These are phyloP conservation scores for Trichoderma virens DNA, from an alignment of 495 filamentous ascomycete genomes.

Conservation along the genomic window DNA sequence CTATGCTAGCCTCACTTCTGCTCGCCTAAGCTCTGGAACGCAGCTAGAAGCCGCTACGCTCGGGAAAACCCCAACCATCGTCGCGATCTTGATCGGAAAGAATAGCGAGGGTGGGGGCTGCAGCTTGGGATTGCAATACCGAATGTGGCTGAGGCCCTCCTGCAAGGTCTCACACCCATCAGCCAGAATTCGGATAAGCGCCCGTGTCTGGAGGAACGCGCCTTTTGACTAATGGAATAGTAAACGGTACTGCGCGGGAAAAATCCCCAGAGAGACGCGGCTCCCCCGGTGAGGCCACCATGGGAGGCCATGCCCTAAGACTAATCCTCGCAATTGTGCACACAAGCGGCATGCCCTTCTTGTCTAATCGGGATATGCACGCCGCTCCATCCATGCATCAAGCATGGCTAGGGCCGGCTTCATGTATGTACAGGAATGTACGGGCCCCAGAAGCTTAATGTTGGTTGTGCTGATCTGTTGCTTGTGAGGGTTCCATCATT, in stretches of 20 bases:
- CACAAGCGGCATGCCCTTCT: not conserved
- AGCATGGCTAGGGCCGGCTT: not conserved
- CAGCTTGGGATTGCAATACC: slow-evolving; percentile 9
- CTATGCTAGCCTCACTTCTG: not conserved
- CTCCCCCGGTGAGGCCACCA: not conserved
- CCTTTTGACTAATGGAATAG: not conserved
- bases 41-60: slow-evolving; percentile 5
- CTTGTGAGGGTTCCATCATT: not conserved
- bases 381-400: slow-evolving; percentile 2
- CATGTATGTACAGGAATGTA: not conserved
- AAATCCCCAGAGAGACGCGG: not conserved
- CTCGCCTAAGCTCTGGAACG: not conserved
- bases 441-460: slow-evolving; percentile 4
- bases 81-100: slow-evolving; percentile 4
- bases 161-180: not conserved
- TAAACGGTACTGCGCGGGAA: not conserved
- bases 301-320: not conserved
- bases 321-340: not conserved
- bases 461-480: not conserved
- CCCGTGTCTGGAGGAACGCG: not conserved
- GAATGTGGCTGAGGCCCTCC: not conserved
- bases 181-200: not conserved
- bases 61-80: not conserved
- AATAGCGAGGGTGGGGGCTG: slow-evolving; percentile 8
- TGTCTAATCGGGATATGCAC: not conserved